phyloP scores from a whole-genome alignment of 495 filamentous ascomycete species.

The Apiosordaria backusii region DNA sequence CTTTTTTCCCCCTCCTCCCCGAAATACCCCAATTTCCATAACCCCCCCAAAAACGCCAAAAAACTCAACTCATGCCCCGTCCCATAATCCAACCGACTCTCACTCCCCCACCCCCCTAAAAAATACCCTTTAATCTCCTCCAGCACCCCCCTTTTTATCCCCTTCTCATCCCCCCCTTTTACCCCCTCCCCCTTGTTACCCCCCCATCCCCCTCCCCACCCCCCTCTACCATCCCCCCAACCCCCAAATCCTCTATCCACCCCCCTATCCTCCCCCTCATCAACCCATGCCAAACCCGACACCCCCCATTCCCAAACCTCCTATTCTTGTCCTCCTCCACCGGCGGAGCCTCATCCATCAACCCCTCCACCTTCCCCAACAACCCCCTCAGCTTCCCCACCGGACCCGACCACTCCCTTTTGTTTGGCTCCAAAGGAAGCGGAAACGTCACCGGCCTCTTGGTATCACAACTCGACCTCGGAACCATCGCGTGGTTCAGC shows the following conservation, averaged over 20 bases:
- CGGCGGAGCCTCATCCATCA: conserved; percentile 75
- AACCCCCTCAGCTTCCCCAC: conserved; percentile 62
- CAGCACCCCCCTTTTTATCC: conserved; percentile 11
- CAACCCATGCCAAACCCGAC: conserved; percentile 74
- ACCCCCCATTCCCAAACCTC: conserved; percentile 87
- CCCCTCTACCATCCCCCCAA: conserved; percentile 4
- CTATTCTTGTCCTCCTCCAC: conserved; percentile 74
- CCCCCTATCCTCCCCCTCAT: conserved; percentile 56
- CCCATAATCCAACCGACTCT: conserved; percentile 88
- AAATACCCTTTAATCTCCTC: conserved; percentile 77
- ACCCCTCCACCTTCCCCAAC: conserved; percentile 55
- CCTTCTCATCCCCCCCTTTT: not conserved
- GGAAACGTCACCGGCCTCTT: conserved; percentile 27
- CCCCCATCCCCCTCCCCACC: conserved; percentile 8
- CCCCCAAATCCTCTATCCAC: conserved; percentile 49
- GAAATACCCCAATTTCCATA: conserved; percentile 90
- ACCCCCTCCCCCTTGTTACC: conserved; percentile 3
- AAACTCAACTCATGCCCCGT: conserved; percentile 96
- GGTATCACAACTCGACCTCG: conserved; percentile 29
- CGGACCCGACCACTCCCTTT: conserved; percentile 37
- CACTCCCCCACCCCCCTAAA: conserved; percentile 80
- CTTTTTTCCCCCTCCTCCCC: conserved; percentile 26
- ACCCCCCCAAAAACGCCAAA: conserved; percentile 78
- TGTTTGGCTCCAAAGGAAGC: not conserved
- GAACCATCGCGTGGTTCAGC: conserved; percentile 84